Evolutionary conservation across 2,329 filamentous ascomycete species (phyloP).

Genomic region (Xylaria sp.): DNA sequence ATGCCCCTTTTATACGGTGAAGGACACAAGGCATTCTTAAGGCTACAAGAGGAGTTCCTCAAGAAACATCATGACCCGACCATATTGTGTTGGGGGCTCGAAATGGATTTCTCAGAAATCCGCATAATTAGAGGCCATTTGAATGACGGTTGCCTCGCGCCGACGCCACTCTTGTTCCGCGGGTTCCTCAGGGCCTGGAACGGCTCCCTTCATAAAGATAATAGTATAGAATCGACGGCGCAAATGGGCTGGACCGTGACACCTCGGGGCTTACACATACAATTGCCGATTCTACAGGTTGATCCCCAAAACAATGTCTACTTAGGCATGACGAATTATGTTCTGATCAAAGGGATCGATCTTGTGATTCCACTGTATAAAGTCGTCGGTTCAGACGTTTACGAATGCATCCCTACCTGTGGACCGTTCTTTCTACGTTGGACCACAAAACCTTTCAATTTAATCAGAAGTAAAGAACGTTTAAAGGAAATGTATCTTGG

Average conservation of each 20-base stretch:
- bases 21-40: constrained; percentile 19
- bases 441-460: accelerated
- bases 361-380: not conserved
- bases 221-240: no score
- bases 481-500: not conserved
- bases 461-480: not conserved
- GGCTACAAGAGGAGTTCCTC: constrained; percentile 26
- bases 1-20: constrained; percentile 34
- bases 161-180: not conserved
- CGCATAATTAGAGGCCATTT: no score
- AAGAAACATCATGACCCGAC: not conserved
- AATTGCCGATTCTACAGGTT: not conserved
- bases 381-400: not conserved
- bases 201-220: no score
- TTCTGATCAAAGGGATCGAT: no score
- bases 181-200: not conserved
- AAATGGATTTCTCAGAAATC: not conserved
- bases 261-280: not conserved
- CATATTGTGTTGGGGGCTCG: not conserved
- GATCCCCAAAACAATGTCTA: not conserved
- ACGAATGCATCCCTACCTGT: not conserved
- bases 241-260: not conserved
- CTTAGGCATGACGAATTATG: not conserved
- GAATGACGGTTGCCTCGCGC: not conserved
- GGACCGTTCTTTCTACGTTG: not conserved